Base-by-base conservation (phyloP, 2,329 filamentous ascomycete species). In the Balansia obtecta region DNA sequence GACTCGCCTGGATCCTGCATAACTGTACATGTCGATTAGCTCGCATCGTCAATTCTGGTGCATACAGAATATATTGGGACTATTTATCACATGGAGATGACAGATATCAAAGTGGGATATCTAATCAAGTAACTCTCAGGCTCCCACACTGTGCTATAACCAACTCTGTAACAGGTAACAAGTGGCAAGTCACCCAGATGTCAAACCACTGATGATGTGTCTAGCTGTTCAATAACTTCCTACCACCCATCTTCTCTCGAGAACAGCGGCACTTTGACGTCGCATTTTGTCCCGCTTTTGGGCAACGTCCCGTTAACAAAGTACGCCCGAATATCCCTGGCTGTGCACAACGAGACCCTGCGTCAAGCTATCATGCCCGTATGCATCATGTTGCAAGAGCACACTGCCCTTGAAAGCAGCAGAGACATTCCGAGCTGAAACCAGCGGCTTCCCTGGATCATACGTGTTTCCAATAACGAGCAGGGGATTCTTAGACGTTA, bases 381-480 rank as follows among this genome's bases (percentile, higher is more conserved):
- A 50, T 7, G 48, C 13, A 32, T 50, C 33, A 42, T 50, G 48
- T 37, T 50, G 48, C 41, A 50, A 32, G 7, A 50, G 42, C 42
- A 45, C 53, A 45, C 50, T 53, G 32, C 47, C 51, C 42, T 48
- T 32, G 42, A 50, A 50, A 30, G 48, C 45, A 20, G 34, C 48
- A 34, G 32, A 45, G n/a, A 50, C 48, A 40, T 50, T 50, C 48
- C 15, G 30, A 16, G 48, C 48, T 13, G 48, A 50, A 44, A 40
- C 48, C 22, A 50, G n/a, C 9, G 48, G 48, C 1, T 42, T 50
- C 3, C 45, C 20, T 16, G 48, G 48, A 41, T 73, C 70, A 30
- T 58, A 58, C 0, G 61, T 64, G 51, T 68, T 71, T 8, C 65
- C 63, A 10, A 71, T 59, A 13, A 73, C 52, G 1, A 72, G 56